Percentiles rank a stretch among this genome's conserved stretches.
Conservation (phyloP, 345 rosid genomes). For the Euphorbia lathyris region DNA sequence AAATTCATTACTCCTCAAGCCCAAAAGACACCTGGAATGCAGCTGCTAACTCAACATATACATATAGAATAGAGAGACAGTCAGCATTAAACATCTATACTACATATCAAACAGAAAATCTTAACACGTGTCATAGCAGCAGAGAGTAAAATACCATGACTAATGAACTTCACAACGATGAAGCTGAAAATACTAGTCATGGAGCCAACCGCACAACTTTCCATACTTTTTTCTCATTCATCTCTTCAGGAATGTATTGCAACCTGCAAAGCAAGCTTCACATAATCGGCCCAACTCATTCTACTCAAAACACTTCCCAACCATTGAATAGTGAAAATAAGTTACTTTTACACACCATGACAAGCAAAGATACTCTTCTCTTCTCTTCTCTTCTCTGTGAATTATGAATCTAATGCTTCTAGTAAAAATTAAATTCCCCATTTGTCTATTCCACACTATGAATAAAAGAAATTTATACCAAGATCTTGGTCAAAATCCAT, state of each 20-base stretch:
- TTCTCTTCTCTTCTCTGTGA: not conserved
- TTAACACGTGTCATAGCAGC: not conserved
- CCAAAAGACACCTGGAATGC: no score
- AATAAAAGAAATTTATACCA: no score
- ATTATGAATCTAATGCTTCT: not conserved
- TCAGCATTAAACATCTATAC: no score
- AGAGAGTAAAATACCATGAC: slow-evolving; percentile 2
- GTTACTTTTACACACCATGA: not conserved
- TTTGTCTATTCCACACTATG: not conserved
- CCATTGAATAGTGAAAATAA: not conserved
- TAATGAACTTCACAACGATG: slow-evolving; percentile 37
- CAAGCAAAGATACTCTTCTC: not conserved
- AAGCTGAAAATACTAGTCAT: slow-evolving; percentile 48
- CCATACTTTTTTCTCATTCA: slow-evolving; percentile 55
- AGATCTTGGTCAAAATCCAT: not conserved
- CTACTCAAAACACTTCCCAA: not conserved
- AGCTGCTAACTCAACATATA: no score
- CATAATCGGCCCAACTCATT: not conserved
- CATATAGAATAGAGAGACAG: no score
- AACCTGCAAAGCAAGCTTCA: slow-evolving; percentile 45
- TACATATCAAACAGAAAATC: no score
- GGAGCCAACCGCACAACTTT: slow-evolving; percentile 77
- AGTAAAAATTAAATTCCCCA: no score
- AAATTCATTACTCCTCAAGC: no score
- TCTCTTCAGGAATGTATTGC: slow-evolving; percentile 62